Percentiles rank a stretch among this genome's conserved stretches.
phyloP scores from a whole-genome alignment of 2,329 filamentous ascomycete genomes.

The Thelonectria olida region DNA sequence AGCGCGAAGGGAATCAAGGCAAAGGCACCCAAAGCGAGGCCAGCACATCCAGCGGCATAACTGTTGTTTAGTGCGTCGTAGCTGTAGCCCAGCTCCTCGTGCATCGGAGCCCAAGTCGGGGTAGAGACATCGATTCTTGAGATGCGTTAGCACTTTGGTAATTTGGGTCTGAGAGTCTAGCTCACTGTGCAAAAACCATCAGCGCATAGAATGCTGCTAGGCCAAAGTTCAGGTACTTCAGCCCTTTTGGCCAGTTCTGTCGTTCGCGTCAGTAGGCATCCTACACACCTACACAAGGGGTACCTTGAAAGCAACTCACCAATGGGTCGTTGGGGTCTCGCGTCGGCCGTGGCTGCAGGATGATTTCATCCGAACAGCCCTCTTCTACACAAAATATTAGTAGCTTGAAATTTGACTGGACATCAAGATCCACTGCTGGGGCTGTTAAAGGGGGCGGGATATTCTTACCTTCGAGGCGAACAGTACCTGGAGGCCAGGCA shows the following conservation, averaged over 20 bases:
- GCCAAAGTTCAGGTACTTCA: slow-evolving; percentile 9
- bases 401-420: background rate
- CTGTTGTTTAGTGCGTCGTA: slow-evolving; percentile 53
- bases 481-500: background rate
- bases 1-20: slow-evolving; percentile 56
- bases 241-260: background rate
- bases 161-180: background rate
- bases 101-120: slow-evolving; percentile 51
- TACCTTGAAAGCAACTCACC: background rate
- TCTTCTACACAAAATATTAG: background rate
- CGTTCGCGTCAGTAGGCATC: background rate
- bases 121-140: slow-evolving; percentile 21
- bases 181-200: slow-evolving; percentile 7
- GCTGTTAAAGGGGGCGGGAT: too few relatives aligned
- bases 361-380: background rate
- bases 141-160: background rate
- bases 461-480: background rate
- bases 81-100: slow-evolving; percentile 53
- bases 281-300: background rate
- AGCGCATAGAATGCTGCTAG: slow-evolving; percentile 2
- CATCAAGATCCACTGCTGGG: too few relatives aligned
- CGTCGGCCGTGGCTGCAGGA: slow-evolving; percentile 15
- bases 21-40: slow-evolving; percentile 51
- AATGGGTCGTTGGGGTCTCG: slow-evolving; percentile 19
- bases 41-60: slow-evolving; percentile 54